phyloP scores from a whole-genome alignment of 768 basidiomycete genomes.

The Phylloporus sp. region DNA sequence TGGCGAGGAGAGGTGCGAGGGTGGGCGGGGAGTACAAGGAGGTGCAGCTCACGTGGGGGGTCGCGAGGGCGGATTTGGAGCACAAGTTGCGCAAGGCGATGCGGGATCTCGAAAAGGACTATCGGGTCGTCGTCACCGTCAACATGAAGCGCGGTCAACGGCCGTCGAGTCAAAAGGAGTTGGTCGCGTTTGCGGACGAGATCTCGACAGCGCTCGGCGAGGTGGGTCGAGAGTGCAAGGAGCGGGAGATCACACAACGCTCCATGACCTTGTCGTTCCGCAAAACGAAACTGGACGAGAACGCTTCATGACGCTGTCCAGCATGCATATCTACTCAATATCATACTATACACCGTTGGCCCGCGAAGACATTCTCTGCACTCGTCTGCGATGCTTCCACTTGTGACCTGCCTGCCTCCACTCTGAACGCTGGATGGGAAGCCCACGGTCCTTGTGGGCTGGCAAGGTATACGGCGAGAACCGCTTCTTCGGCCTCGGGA shows the following conservation, averaged over 20 bases:
- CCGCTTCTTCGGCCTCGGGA: conserved; percentile 15
- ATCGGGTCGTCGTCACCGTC: conserved; percentile 52
- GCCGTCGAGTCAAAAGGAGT: conserved; percentile 34
- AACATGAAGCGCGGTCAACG: conserved; percentile 43
- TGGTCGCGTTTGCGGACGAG: conserved; percentile 42
- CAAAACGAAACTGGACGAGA: conserved; percentile 16
- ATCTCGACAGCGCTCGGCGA: conserved; percentile 42
- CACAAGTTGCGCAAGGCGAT: conserved; percentile 61
- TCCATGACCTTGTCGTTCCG: conserved; percentile 43
- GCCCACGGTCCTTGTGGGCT: conserved; percentile 30
- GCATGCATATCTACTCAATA: conserved; percentile 10
- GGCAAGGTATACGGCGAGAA: conserved; percentile 25
- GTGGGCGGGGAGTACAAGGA: conserved; percentile 47
- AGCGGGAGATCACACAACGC: conserved; percentile 35
- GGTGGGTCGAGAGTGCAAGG: conserved; percentile 50
- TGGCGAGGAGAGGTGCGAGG: conserved; percentile 29
- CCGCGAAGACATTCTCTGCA: conserved; percentile 5
- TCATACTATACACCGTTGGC: conserved; percentile 22
- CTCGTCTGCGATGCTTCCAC: conserved; percentile 20
- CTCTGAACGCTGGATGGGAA: conserved; percentile 28
- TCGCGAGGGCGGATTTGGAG: conserved; percentile 51
- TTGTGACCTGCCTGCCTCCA: conserved; percentile 20
- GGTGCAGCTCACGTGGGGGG: conserved; percentile 67
- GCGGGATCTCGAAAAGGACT: conserved; percentile 55
- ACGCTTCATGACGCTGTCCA: conserved; percentile 7